Conservation (phyloP, 352 stramenopile genomes). For the Pythium pyrilobum region DNA sequence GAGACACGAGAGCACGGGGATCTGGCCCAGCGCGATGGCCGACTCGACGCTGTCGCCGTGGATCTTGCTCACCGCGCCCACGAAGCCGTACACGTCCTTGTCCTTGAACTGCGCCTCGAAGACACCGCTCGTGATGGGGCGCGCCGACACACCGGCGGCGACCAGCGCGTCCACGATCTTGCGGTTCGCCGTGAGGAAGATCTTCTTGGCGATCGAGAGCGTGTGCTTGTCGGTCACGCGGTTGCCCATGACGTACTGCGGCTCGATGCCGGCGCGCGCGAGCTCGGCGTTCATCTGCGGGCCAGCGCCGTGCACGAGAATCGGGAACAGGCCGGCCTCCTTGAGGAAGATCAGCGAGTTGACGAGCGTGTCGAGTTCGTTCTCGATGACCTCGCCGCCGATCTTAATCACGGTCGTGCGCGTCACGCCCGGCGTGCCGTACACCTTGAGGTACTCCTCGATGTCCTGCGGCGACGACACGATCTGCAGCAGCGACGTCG, state of each 20-base stretch:
- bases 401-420: constrained; percentile 88
- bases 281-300: constrained; percentile 90
- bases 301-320: constrained; percentile 84
- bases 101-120: constrained; percentile 82
- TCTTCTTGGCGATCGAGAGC: constrained; percentile 79
- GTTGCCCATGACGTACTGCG: constrained; percentile 84
- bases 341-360: constrained; percentile 81
- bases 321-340: constrained; percentile 77
- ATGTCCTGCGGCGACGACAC: constrained; percentile 52
- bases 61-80: constrained; percentile 82
- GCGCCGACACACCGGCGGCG: constrained; percentile 51
- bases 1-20: constrained; percentile 83
- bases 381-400: constrained; percentile 83
- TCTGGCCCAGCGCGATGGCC: constrained; percentile 61
- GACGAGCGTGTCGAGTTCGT: constrained; percentile 83
- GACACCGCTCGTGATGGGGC: constrained; percentile 83
- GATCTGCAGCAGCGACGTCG: constrained; percentile 52
- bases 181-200: constrained; percentile 81
- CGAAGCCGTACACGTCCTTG: constrained; percentile 77
- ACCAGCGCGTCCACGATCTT: constrained; percentile 77
- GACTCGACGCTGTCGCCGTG: constrained; percentile 58
- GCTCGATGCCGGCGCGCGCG: constrained; percentile 68
- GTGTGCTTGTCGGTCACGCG: constrained; percentile 85
- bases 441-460: constrained; percentile 66
- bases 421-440: constrained; percentile 61